Percentiles rank a stretch among this genome's conserved stretches.
Evolutionary conservation across 169 alveolate species (phyloP).

Genomic region (Eimeria necatrix): DNA sequence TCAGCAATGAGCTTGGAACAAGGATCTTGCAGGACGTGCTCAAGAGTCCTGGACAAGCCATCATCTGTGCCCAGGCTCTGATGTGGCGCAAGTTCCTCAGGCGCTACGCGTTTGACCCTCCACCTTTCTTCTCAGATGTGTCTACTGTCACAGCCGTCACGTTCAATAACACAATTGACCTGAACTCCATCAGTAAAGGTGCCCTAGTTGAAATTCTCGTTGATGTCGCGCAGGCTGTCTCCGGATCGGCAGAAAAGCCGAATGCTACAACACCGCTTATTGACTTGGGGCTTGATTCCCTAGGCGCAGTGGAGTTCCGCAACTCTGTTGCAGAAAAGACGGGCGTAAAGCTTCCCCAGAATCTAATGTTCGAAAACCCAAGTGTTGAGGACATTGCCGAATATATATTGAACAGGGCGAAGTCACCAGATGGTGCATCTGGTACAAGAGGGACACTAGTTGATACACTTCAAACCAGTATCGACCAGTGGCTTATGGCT

Average conservation of each 20-base stretch:
- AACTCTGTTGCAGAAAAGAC: constrained; percentile 85
- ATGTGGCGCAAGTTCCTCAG: constrained; percentile 84
- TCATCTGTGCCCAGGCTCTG: constrained; percentile 85
- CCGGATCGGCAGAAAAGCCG: constrained; percentile 80
- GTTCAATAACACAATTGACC: constrained; percentile 47
- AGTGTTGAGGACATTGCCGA: constrained; percentile 82
- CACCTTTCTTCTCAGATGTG: constrained; percentile 76
- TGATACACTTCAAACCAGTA: constrained; percentile 65
- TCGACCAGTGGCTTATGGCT: constrained; percentile 86
- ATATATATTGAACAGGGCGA: constrained; percentile 78
- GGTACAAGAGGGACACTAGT: constrained; percentile 53
- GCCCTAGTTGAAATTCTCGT: constrained; percentile 69
- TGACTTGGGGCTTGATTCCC: constrained; percentile 90
- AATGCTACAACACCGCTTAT: constrained; percentile 82
- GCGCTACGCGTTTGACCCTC: constrained; percentile 81
- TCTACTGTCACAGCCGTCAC: constrained; percentile 49
- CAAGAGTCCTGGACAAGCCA: constrained; percentile 33
- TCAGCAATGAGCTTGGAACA: constrained; percentile 86
- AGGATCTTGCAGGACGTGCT: constrained; percentile 82
- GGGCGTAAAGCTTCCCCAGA: constrained; percentile 87
- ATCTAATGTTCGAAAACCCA: constrained; percentile 87
- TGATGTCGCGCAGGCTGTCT: constrained; percentile 77
- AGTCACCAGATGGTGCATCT: constrained; percentile 31
- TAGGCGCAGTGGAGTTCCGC: constrained; percentile 90
- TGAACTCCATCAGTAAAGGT: constrained; percentile 62